Percentiles rank a stretch among this genome's conserved stretches.
phyloP scores from a whole-genome alignment of 2,329 filamentous ascomycete species.

The Alternaria viburni region DNA sequence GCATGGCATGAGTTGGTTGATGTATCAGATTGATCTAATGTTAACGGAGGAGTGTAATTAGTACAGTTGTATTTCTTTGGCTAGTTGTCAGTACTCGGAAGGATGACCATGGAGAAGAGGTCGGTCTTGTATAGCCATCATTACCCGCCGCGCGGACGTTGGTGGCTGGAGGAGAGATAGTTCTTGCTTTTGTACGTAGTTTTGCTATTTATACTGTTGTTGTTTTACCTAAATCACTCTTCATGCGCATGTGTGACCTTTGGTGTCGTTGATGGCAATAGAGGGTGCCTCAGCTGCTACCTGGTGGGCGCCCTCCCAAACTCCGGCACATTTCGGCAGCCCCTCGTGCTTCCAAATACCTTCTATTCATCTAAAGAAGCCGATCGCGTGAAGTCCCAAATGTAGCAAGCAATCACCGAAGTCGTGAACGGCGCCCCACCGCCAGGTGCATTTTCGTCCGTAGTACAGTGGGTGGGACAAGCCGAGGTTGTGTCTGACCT shows the following conservation, averaged over 20 bases:
- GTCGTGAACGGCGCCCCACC: not conserved
- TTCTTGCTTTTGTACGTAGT: conserved; percentile 1
- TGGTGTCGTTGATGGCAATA: not conserved
- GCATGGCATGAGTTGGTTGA: conserved; percentile 36
- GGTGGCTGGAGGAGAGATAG: not conserved
- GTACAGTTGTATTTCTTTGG: conserved; percentile 15
- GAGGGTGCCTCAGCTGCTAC: no score
- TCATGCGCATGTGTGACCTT: not conserved
- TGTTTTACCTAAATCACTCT: not conserved
- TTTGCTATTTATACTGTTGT: not conserved
- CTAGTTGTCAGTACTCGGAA: not conserved
- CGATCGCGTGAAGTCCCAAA: not conserved
- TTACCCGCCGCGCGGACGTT: conserved; percentile 7
- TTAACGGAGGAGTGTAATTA: conserved; percentile 18
- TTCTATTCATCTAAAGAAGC: not conserved
- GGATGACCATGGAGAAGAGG: conserved; percentile 9
- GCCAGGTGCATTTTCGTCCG: not conserved
- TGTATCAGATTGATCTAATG: conserved; percentile 29
- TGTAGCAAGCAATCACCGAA: conserved; percentile 1
- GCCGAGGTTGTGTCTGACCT: not conserved
- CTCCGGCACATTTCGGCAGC: not conserved
- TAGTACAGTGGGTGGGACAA: not conserved
- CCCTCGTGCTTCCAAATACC: not conserved
- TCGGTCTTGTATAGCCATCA: conserved; percentile 15
- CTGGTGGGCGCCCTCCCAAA: not conserved